phyloP scores from a whole-genome alignment of 805 yeast species.

The Yarrowia yakushimensis region DNA sequence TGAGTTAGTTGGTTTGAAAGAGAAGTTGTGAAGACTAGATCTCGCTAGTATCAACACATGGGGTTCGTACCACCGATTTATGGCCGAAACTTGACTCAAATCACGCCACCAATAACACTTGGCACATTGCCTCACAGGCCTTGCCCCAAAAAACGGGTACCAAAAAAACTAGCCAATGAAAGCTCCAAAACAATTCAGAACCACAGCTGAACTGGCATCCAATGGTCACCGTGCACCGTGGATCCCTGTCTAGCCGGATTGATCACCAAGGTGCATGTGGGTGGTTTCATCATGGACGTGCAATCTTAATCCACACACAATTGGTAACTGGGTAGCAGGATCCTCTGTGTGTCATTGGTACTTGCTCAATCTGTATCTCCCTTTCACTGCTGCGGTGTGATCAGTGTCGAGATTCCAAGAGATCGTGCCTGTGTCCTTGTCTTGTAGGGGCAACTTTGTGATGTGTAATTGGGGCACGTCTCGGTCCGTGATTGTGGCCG shows the following conservation, averaged over 20 bases:
- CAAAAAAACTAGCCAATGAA: no score
- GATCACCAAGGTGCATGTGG: not conserved
- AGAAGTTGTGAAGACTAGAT: not conserved
- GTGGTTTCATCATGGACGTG: not conserved
- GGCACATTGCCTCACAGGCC: no score
- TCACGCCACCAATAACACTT: not conserved
- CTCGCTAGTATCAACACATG: not conserved
- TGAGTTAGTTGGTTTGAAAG: slow-evolving; percentile 13
- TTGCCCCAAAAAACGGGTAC: no score
- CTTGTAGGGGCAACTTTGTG: not conserved
- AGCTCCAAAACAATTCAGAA: not conserved
- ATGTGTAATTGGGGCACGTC: not conserved
- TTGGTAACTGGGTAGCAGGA: not conserved
- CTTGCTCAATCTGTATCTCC: not conserved
- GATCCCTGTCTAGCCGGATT: not conserved
- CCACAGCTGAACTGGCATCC: not conserved
- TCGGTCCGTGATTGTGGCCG: not conserved
- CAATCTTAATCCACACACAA: not conserved
- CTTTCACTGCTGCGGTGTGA: not conserved
- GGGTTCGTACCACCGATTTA: no score
- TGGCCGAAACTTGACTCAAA: not conserved
- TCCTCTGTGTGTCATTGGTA: not conserved
- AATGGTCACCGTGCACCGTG: no score
- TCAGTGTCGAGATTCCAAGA: not conserved
- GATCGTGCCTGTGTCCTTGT: no score